These are phyloP conservation scores for Crepidotus variabilis DNA, from an alignment of 768 basidiomycete species.

Conservation along the genomic window DNA sequence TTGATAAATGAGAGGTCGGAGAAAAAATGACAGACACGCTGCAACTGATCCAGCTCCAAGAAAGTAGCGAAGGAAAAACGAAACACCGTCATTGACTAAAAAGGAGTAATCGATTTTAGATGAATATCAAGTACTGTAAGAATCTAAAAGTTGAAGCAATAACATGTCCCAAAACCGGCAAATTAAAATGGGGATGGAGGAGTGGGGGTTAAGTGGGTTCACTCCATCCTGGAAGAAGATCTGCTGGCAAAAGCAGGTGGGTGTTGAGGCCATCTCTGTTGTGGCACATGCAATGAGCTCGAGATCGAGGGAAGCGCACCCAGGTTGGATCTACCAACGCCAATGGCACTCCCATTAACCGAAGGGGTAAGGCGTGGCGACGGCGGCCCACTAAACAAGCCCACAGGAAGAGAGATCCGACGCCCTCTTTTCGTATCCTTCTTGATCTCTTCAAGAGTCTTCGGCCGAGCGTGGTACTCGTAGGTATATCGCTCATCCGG, in stretches of 20 bases:
- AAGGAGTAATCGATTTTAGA: background rate
- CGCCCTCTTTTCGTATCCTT: constrained; percentile 24
- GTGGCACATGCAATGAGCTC: background rate
- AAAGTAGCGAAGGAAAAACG: background rate
- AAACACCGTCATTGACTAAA: background rate
- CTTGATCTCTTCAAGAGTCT: constrained; percentile 28
- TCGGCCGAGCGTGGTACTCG: constrained; percentile 22
- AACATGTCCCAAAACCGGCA: background rate
- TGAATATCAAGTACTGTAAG: no score
- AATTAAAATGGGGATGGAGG: background rate
- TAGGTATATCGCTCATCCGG: constrained; percentile 13
- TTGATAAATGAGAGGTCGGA: background rate
- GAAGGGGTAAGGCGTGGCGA: constrained; percentile 17
- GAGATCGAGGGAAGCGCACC: background rate
- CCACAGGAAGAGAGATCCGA: constrained; percentile 29
- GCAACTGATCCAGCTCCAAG: background rate
- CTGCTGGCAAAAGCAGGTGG: background rate
- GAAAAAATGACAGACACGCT: background rate
- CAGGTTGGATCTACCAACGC: background rate
- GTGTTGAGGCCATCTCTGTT: background rate
- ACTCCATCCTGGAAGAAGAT: background rate
- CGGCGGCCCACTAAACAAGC: background rate
- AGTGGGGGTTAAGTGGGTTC: background rate
- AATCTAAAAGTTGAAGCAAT: background rate
- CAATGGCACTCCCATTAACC: background rate